Conservation (phyloP, 2,329 filamentous ascomycete species). For the Tolypocladium endophyticum region DNA sequence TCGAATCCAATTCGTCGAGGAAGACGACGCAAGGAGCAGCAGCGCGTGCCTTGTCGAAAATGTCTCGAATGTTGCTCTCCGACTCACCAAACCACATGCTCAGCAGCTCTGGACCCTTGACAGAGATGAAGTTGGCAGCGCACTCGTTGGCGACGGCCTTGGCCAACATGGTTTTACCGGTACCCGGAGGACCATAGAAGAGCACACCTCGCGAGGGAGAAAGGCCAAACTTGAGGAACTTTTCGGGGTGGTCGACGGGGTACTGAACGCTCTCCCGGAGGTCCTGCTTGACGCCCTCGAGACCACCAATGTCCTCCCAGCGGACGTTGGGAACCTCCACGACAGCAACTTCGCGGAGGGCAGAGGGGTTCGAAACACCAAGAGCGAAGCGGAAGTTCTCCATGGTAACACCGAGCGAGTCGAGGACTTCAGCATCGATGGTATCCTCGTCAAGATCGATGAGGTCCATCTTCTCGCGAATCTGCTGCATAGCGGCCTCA, state of each 20-base stretch:
- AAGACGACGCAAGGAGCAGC: conserved; percentile 98
- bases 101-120: conserved; percentile 95
- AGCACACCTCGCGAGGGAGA: conserved; percentile 96
- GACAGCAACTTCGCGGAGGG: conserved; percentile 94
- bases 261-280: conserved; percentile 99
- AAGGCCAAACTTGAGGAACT: conserved; percentile 99
- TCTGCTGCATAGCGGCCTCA: conserved; percentile 99
- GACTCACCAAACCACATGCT: conserved; percentile 99
- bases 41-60: conserved; percentile 98
- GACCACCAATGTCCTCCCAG: conserved; percentile 99
- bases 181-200: conserved; percentile 98
- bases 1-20: conserved; percentile 96
- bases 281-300: conserved; percentile 97
- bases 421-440: conserved; percentile 95
- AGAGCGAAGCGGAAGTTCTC: conserved; percentile 99
- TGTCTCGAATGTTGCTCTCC: conserved; percentile 98
- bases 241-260: conserved; percentile 97
- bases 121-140: conserved; percentile 98
- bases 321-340: conserved; percentile 98
- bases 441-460: conserved; percentile 99
- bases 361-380: conserved; percentile 95
- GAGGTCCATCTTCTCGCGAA: conserved; percentile 99
- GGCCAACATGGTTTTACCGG: conserved; percentile 98
- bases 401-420: conserved; percentile 97
- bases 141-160: conserved; percentile 99